Percentiles rank a stretch among this genome's conserved stretches.
Conservation (phyloP, 305 asterid genomes). For the Fraxinus angustifolia region DNA sequence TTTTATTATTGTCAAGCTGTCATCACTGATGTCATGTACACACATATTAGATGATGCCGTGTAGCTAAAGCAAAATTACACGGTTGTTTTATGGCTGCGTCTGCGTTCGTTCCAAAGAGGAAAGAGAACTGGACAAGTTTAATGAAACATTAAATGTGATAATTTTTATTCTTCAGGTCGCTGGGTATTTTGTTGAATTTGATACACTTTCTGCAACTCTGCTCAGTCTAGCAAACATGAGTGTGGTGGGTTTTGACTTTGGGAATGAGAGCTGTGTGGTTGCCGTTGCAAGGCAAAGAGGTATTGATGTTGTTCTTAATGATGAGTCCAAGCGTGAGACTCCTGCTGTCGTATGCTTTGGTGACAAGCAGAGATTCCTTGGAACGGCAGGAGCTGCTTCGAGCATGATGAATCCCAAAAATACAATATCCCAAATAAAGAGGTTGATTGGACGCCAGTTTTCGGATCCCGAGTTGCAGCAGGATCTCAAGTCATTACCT, state of each 20-base stretch:
- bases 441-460: slow-evolving; percentile 69
- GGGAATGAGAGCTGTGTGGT: slow-evolving; percentile 88
- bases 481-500: slow-evolving; percentile 67
- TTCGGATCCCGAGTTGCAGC: slow-evolving; percentile 84
- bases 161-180: not conserved
- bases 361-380: slow-evolving; percentile 86
- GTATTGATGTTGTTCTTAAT: slow-evolving; percentile 89
- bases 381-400: slow-evolving; percentile 98
- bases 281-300: slow-evolving; percentile 93
- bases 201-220: slow-evolving; percentile 8
- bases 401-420: slow-evolving; percentile 90
- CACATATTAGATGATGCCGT: not conserved
- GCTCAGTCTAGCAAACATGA: slow-evolving; percentile 48
- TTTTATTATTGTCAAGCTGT: not conserved
- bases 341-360: slow-evolving; percentile 82
- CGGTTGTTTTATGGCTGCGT: not conserved
- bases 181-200: not conserved
- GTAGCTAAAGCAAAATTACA: not conserved
- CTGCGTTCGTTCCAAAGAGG: not conserved
- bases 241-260: slow-evolving; percentile 91
- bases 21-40: not conserved
- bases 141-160: not conserved
- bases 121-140: not conserved
- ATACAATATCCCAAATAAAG: slow-evolving; percentile 85
- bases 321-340: slow-evolving; percentile 94